Percentiles rank a stretch among this genome's conserved stretches.
Evolutionary conservation across 345 rosid species (phyloP).

Genomic region (Barbarea vulgaris): DNA sequence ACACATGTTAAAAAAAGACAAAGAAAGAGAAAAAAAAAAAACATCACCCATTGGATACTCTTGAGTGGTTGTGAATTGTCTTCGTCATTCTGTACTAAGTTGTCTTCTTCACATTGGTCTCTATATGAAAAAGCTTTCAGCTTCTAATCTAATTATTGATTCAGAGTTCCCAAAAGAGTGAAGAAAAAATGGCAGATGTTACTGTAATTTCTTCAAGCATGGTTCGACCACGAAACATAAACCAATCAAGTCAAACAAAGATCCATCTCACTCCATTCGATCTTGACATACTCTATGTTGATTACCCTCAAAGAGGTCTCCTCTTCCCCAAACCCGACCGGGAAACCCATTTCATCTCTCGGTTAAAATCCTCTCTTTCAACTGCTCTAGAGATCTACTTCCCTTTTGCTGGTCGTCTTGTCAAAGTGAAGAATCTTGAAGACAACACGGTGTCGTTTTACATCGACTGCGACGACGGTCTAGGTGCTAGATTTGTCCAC

Average conservation of each 20-base stretch:
- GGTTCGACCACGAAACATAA: constrained; percentile 10
- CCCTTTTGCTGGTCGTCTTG: constrained; percentile 34
- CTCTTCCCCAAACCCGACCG: constrained; percentile 27
- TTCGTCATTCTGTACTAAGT: too few relatives aligned
- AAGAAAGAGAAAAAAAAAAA: too few relatives aligned
- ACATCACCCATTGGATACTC: too few relatives aligned
- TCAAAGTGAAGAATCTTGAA: constrained; percentile 12
- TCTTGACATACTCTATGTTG: not conserved
- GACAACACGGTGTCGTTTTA: constrained; percentile 23
- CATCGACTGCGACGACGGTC: constrained; percentile 20
- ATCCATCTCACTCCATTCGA: constrained; percentile 41
- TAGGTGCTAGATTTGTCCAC: constrained; percentile 39
- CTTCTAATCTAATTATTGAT: too few relatives aligned
- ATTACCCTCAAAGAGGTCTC: constrained; percentile 36
- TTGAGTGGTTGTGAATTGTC: too few relatives aligned
- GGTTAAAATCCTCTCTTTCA: constrained; percentile 6
- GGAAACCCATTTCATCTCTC: not conserved
- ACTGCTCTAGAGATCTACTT: constrained; percentile 18
- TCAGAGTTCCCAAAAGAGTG: too few relatives aligned
- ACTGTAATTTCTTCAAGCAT: constrained; percentile 20
- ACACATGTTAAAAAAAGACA: too few relatives aligned
- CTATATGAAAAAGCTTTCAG: too few relatives aligned
- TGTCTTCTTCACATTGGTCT: too few relatives aligned
- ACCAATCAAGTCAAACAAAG: not conserved
- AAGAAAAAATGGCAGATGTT: not conserved